A percentile compares a stretch with the other conserved stretches of the same genome.
phyloP scores from a whole-genome alignment of 2,329 filamentous ascomycete genomes.

The Colletotrichum shisoi region DNA sequence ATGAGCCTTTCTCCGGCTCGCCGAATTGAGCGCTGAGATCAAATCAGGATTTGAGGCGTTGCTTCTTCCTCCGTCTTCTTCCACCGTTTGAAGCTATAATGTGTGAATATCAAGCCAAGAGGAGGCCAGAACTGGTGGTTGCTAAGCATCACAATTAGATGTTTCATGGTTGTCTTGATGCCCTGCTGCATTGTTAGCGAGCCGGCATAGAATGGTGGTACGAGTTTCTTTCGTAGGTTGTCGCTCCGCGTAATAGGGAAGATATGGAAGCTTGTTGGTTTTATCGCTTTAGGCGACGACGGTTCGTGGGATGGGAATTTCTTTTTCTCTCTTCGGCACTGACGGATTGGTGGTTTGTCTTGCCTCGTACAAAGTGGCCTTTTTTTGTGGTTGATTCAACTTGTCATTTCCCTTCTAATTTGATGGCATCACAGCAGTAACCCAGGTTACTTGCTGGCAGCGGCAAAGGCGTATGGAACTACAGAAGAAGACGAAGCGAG shows the following conservation, averaged over 20 bases:
- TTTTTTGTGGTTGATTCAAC: conserved; percentile 26
- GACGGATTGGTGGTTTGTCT: conserved; percentile 31
- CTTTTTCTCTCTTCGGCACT: conserved; percentile 19
- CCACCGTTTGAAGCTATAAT: conserved; percentile 31
- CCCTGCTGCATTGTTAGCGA: conserved; percentile 38
- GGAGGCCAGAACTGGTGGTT: conserved; percentile 18
- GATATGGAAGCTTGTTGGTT: conserved; percentile 33
- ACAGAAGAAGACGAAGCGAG: conserved; percentile 24
- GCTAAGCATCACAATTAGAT: conserved; percentile 30
- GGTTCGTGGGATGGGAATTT: conserved; percentile 21
- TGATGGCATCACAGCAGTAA: conserved; percentile 31
- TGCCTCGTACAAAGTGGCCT: not conserved
- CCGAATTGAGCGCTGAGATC: conserved; percentile 32
- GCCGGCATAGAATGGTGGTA: conserved; percentile 34
- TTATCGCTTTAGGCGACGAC: conserved; percentile 28
- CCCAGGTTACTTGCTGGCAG: conserved; percentile 22
- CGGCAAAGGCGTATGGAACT: conserved; percentile 35
- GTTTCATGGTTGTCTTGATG: conserved; percentile 32
- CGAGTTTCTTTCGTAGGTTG: conserved; percentile 26
- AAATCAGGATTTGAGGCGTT: not conserved
- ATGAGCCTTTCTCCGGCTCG: conserved; percentile 35
- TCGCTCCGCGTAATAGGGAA: conserved; percentile 31
- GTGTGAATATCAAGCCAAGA: conserved; percentile 35
- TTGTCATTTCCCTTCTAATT: conserved; percentile 33
- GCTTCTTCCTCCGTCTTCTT: not conserved